Conservation (phyloP, 2,329 filamentous ascomycete genomes). For the Trichoderma sp. region DNA sequence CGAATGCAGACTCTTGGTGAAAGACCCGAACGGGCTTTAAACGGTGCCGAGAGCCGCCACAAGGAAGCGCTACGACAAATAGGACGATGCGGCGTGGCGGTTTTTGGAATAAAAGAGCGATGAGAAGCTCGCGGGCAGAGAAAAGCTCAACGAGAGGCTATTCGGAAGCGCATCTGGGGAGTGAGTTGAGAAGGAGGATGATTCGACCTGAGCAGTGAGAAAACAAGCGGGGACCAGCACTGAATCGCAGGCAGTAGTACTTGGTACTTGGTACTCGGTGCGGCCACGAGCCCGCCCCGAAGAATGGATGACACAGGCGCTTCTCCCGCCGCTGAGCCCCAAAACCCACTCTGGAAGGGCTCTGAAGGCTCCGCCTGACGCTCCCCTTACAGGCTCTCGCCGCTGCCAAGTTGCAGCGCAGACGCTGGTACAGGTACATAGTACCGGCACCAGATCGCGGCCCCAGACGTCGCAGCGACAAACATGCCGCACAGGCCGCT, state of each 20-base stretch:
- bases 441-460: neutral
- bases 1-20: neutral
- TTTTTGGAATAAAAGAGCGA: neutral
- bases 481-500: neutral
- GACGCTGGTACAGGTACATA: too few species aligned
- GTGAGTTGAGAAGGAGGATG: neutral
- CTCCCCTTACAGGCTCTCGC: neutral
- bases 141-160: neutral
- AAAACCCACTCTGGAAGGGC: conserved; percentile 1
- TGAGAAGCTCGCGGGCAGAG: neutral
- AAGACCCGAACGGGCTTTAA: neutral
- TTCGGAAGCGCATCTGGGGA: neutral
- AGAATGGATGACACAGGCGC: neutral
- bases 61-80: neutral
- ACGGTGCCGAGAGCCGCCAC: neutral
- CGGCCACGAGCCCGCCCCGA: neutral
- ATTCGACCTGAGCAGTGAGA: neutral
- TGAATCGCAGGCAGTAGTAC: neutral
- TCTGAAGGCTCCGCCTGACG: neutral
- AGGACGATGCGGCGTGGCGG: neutral
- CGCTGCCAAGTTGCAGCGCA: too few species aligned
- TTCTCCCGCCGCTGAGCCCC: conserved; percentile 9
- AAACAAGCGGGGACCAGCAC: neutral
- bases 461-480: neutral
- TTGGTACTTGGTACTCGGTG: neutral